Evolutionary conservation across 2,329 filamentous ascomycete genomes (phyloP), one percentile per base, ranked within the genome.

Genomic region (Didymella lethalis): DNA sequence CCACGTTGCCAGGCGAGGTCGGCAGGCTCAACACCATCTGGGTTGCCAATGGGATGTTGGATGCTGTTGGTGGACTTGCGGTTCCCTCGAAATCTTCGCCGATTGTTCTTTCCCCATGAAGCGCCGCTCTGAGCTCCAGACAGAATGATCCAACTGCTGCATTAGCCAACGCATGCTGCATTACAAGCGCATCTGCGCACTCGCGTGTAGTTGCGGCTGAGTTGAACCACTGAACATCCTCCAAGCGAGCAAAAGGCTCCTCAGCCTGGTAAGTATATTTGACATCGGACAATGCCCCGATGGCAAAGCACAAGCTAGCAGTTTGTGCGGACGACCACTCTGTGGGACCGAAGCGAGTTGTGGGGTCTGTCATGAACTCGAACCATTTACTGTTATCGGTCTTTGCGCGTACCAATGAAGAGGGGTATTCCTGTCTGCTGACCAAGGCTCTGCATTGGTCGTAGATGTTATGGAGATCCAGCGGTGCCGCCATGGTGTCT

Each of bases 1-100:
- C 23, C 32, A 53, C 12, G 20, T 26, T 40, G 2, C 31, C 14
- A 2, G 48, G 31, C 5, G 51, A 41, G 12, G 25, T 54, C 12
- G 47, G 41, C 5, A 54, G 14, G 2, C 29, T 44, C 1, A 20
- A 29, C 10, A 41, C 50, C 44, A 57, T 52, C 10, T 52, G 52
- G 11, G 44, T 46, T 10, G 51, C 36, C 20, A 59, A 23, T 18
- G 56, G 56, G n/a, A 62, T 57, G 23, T 40, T 53, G 26, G 43
- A 46, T 0, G 45, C 45, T 11, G 43, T 50, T 8, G 61, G 57
- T 18, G 57, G 61, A 32, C n/a, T 41, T 4, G 58, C 51, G 7
- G 53, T 57, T 7, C 58, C 58, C 26, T 61, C 54, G 23, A 61
- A 61, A 11, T 61, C 54, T 18, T 61, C 58, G 10, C 58, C 54